Base-by-base conservation (phyloP, 1,139 yeast species). In the Candida frijolesensis region DNA sequence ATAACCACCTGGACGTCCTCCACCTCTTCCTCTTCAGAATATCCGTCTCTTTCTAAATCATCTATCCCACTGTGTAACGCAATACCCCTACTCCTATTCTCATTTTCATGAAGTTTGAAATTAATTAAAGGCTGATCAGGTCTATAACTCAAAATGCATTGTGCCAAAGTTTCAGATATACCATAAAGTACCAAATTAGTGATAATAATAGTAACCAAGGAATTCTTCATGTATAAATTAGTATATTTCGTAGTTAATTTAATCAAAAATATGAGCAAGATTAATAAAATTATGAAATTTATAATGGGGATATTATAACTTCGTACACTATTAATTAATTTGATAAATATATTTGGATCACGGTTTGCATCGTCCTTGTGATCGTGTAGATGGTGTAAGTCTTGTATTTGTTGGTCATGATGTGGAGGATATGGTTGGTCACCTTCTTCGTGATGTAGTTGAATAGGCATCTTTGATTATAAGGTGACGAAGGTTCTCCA, bases 111-210 rank as follows among this genome's bases (percentile, higher is more conserved):
- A 30, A 60, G 54, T 51, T 59, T 58, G 51, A 65, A 70, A 35
- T 58, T 51, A 38, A 65, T 44, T 45, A 51, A 35, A 44, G 76
- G 67, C 47, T 63, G 60, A 47, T 53, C 55, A 2, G 62, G 56
- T 12, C 62, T 52, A 53, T 68, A 78, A 37, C 77, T 63, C 6
- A 82, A 59, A 2, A 88, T 70, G 1, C 88, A 77, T 66, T 94
- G 99, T 0, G 98, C 99, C 54, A 91, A 67, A 0, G 94, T 84
- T 63, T 92, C 99, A 0, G 97, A 91, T 8, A 91, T 83, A 0
- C 97, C 97, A 64, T 85, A 89, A 4, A 92, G 72, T 11, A 92
- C 83, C 38, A 89, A 71, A 62, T 92, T 92, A 0, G 97, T 85
- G n/a, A 87, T 82, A 51, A 89, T 81, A 45, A 92, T 89, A 4